Evolutionary conservation across 768 basidiomycete species (phyloP).

Genomic region (Pisolithus orientalis): DNA sequence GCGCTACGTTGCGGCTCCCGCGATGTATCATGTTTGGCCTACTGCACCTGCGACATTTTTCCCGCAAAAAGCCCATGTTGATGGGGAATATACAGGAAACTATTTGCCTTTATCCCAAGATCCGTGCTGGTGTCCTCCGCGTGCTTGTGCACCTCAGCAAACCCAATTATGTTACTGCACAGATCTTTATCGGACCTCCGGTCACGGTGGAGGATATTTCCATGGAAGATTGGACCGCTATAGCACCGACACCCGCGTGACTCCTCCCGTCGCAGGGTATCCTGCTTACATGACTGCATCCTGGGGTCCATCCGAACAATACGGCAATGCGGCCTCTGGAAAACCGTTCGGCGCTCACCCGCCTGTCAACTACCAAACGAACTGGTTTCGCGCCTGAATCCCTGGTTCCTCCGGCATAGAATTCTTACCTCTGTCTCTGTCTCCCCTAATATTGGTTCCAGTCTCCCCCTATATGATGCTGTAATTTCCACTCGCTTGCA

Average conservation of each 20-base stretch:
- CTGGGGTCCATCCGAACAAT: slow-evolving; percentile 39
- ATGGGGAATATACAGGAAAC: slow-evolving; percentile 11
- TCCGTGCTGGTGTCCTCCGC: slow-evolving; percentile 19
- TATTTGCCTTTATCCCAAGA: slow-evolving; percentile 11
- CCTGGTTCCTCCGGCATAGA: slow-evolving; percentile 17
- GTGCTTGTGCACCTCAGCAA: slow-evolving; percentile 40
- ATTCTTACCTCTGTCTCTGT: slow-evolving; percentile 15
- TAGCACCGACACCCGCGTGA: slow-evolving; percentile 41
- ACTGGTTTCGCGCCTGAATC: slow-evolving; percentile 45
- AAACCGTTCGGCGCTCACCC: slow-evolving; percentile 39
- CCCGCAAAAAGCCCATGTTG: slow-evolving; percentile 16
- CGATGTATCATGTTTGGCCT: slow-evolving; percentile 26
- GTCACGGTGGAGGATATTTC: slow-evolving; percentile 55
- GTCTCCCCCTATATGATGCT: slow-evolving; percentile 27
- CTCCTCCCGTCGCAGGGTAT: slow-evolving; percentile 35
- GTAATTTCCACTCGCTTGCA: slow-evolving; percentile 36
- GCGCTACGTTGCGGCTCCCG: slow-evolving; percentile 27
- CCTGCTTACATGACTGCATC: slow-evolving; percentile 31
- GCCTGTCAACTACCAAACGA: slow-evolving; percentile 39
- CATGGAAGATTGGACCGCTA: slow-evolving; percentile 52
- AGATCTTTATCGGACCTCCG: slow-evolving; percentile 39
- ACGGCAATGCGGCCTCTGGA: slow-evolving; percentile 35
- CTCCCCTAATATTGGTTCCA: slow-evolving; percentile 28
- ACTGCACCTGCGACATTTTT: slow-evolving; percentile 9
- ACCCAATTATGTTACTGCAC: slow-evolving; percentile 53